A percentile compares a stretch with the other conserved stretches of the same genome.
Evolutionary conservation across 2,329 filamentous ascomycete species (phyloP).

Genomic region (Aureobasidium zeae): DNA sequence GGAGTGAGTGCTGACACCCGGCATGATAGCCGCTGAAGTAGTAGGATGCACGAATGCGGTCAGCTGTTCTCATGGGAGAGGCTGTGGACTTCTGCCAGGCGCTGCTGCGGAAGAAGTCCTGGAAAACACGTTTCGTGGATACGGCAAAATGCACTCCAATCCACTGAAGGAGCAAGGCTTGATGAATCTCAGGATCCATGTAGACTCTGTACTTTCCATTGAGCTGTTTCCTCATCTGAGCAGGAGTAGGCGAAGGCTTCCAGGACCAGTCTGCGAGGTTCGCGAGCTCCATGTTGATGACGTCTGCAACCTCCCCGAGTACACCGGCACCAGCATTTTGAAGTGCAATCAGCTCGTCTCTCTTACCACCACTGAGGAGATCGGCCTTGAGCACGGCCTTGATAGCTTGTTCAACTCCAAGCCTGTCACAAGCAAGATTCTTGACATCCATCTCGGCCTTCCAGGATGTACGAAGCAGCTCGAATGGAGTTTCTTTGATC

Average conservation of each 20-base stretch:
- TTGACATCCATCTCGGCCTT: slow-evolving; percentile 22
- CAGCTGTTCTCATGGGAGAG: slow-evolving; percentile 28
- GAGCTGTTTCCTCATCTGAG: slow-evolving; percentile 45
- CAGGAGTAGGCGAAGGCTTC: slow-evolving; percentile 36
- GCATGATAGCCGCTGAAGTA: slow-evolving; percentile 30
- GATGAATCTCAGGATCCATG: slow-evolving; percentile 50
- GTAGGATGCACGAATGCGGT: slow-evolving; percentile 36
- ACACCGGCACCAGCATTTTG: slow-evolving; percentile 39
- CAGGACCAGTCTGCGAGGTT: slow-evolving; percentile 46
- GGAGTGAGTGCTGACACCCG: slow-evolving; percentile 17
- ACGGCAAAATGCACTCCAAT: slow-evolving; percentile 46
- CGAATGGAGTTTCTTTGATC: slow-evolving; percentile 25
- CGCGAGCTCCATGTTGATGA: slow-evolving; percentile 47
- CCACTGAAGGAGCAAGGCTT: slow-evolving; percentile 47
- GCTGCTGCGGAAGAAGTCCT: slow-evolving; percentile 27
- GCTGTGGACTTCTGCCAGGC: slow-evolving; percentile 35
- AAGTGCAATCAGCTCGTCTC: slow-evolving; percentile 42
- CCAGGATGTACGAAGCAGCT: slow-evolving; percentile 19
- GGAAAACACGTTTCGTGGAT: slow-evolving; percentile 37
- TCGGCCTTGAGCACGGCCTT: slow-evolving; percentile 42
- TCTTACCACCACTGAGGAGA: slow-evolving; percentile 45
- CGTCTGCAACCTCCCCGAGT: slow-evolving; percentile 45
- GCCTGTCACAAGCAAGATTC: slow-evolving; percentile 31
- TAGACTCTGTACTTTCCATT: slow-evolving; percentile 52
- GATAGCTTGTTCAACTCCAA: slow-evolving; percentile 38